Percentiles rank a stretch among this genome's conserved stretches.
These are phyloP conservation scores for Scheffersomyces lignicola DNA, from an alignment of 1,139 yeast genomes.

Conservation along the genomic window DNA sequence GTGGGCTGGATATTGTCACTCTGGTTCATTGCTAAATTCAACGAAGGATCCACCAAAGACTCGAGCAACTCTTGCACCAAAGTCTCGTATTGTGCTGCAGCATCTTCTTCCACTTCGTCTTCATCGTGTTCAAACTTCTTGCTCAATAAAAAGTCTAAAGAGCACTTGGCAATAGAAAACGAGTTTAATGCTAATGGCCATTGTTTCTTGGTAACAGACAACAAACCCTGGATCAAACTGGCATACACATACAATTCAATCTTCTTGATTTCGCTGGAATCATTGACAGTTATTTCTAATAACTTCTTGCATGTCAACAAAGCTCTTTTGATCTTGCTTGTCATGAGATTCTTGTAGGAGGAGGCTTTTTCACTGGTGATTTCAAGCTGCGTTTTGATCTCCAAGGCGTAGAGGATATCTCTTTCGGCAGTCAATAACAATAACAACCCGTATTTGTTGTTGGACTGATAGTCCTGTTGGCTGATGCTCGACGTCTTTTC, in stretches of 20 bases:
- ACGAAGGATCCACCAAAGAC: slow-evolving; percentile 66
- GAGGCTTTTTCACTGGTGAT: slow-evolving; percentile 46
- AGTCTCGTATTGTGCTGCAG: slow-evolving; percentile 32
- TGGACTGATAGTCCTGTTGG: slow-evolving; percentile 45
- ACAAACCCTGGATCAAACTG: slow-evolving; percentile 60
- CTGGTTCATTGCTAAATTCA: slow-evolving; percentile 58
- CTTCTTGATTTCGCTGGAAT: slow-evolving; percentile 29
- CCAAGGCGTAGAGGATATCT: slow-evolving; percentile 67
- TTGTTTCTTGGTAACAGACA: slow-evolving; percentile 55
- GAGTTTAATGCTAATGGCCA: slow-evolving; percentile 56
- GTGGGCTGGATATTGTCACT: slow-evolving; percentile 24
- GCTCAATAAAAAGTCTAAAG: slow-evolving; percentile 50
- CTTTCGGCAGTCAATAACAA: slow-evolving; percentile 63
- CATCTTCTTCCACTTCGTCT: slow-evolving; percentile 12
- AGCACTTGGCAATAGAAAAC: slow-evolving; percentile 62
- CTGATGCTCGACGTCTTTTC: slow-evolving; percentile 44
- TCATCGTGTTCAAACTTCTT: slow-evolving; percentile 8
- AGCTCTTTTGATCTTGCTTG: slow-evolving; percentile 71
- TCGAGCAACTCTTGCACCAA: slow-evolving; percentile 58
- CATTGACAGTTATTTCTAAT: slow-evolving; percentile 36
- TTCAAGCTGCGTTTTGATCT: slow-evolving; percentile 58
- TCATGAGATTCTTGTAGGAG: slow-evolving; percentile 52
- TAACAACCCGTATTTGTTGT: slow-evolving; percentile 48
- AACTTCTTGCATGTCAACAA: slow-evolving; percentile 45
- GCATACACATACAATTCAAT: slow-evolving; percentile 64